These are phyloP conservation scores for Phytophthora ohioensis DNA, from an alignment of 352 stramenopile genomes.

Conservation along the genomic window DNA sequence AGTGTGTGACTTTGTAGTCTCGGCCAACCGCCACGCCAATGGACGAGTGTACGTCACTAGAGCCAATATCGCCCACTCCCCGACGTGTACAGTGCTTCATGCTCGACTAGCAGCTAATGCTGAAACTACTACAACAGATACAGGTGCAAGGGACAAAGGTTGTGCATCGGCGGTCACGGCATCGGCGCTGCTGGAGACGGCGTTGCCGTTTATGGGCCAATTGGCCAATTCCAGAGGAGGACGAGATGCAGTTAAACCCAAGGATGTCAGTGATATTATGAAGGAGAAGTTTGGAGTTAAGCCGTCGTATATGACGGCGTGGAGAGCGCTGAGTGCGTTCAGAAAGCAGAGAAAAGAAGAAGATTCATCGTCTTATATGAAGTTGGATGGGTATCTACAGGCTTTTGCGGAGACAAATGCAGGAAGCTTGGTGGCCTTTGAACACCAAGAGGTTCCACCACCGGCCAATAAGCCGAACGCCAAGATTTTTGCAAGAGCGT, in stretches of 20 bases:
- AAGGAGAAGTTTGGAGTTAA: constrained; percentile 85
- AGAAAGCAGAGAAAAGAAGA: constrained; percentile 74
- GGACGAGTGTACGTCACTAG: constrained; percentile 78
- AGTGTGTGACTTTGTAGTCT: constrained; percentile 76
- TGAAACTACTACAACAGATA: neutral
- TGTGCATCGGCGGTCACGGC: constrained; percentile 55
- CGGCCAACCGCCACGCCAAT: constrained; percentile 81
- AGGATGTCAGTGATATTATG: constrained; percentile 85
- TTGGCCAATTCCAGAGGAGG: constrained; percentile 43
- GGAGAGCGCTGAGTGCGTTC: constrained; percentile 75
- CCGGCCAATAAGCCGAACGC: constrained; percentile 28
- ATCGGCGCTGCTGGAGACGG: constrained; percentile 76
- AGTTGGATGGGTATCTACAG: constrained; percentile 70
- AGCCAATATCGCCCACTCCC: constrained; percentile 56
- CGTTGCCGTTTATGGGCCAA: constrained; percentile 71
- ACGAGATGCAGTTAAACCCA: constrained; percentile 65
- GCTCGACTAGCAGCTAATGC: constrained; percentile 46
- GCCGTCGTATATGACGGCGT: constrained; percentile 84
- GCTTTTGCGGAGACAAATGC: constrained; percentile 66
- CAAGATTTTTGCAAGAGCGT: constrained; percentile 66
- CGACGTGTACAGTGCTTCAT: constrained; percentile 58
- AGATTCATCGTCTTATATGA: constrained; percentile 75
- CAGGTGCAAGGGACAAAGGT: constrained; percentile 17
- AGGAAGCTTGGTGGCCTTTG: constrained; percentile 69
- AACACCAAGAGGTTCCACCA: constrained; percentile 44